Base-by-base conservation (phyloP, 345 rosid species). In the Syzygium aromaticum region DNA sequence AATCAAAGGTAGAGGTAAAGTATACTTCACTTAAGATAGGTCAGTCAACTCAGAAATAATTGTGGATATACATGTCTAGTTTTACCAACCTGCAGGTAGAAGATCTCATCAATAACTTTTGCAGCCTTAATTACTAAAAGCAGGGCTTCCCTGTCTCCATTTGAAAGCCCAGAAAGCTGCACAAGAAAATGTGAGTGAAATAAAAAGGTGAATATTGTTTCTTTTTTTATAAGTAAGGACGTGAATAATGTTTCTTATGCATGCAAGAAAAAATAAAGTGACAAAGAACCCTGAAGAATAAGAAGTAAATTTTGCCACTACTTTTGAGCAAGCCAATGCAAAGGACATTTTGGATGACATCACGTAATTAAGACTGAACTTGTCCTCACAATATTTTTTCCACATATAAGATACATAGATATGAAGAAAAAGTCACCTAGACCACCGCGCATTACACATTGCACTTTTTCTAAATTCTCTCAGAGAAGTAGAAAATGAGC, bases 41-140 rank as follows among this genome's bases (percentile, higher is more conserved):
- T 73, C 49, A 38, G 82, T 73, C 1, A 40, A 73, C 10, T 10
- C 5, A 73, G 82, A 73, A 38, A 73, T 73, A 19, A 38, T 33
- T 73, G 46, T 19, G 13, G 43, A 28, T 14, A 67, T 43, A n/a
- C 57, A 86, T 61, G 23, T 86, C 16, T 61, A 86, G 59, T 19
- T 85, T 33, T 38, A 73, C 82, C 82, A 33, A 94, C 99, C 99
- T 96, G 99, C 88, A 90, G 91, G 89, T 92, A 90, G 86, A 96
- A 97, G 84, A 95, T 95, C 73, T 97, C 98, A 86, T 97, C 98
- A 86, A 96, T 90, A 64, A 95, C 52, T 91, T 89, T 91, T 85
- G 98, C 98, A 90, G 99, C 98, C 94, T 94, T 95, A 84, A 95
- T 92, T 84, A 97, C 90, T 64, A 95, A 91, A 82, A 86, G 56